Conservation (phyloP, 768 basidiomycete species). For the Tulasnella sp. region DNA sequence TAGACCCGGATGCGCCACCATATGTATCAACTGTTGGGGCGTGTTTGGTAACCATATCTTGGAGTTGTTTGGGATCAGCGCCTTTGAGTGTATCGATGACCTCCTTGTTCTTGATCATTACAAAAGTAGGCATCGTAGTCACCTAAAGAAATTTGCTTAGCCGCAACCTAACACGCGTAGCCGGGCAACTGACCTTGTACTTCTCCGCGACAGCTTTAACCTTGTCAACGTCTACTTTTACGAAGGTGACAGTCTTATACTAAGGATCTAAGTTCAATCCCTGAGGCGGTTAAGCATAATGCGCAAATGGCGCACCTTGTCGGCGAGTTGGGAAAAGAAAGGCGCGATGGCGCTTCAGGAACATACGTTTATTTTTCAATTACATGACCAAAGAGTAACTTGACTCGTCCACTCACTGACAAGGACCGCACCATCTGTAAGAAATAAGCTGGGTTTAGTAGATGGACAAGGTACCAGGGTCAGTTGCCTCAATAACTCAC, state of each 20-base stretch:
- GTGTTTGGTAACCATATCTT: conserved; percentile 13
- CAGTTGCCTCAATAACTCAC: not conserved
- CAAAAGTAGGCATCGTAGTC: conserved; percentile 21
- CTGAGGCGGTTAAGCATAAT: no score
- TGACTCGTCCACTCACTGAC: not conserved
- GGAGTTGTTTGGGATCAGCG: not conserved
- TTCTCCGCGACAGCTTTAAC: conserved; percentile 17
- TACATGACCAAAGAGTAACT: not conserved
- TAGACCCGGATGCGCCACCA: not conserved
- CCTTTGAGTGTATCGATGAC: conserved; percentile 18
- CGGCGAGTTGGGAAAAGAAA: not conserved
- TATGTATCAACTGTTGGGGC: conserved; percentile 12
- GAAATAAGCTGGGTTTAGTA: not conserved
- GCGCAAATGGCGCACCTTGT: not conserved
- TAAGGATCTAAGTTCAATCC: not conserved
- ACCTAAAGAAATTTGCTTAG: not conserved
- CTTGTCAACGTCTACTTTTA: conserved; percentile 22
- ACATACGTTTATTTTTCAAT: not conserved
- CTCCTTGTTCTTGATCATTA: conserved; percentile 22
- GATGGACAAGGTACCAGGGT: no score
- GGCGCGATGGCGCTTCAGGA: conserved; percentile 6
- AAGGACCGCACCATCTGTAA: conserved; percentile 11
- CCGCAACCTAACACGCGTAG: not conserved
- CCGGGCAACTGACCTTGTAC: conserved; percentile 15
- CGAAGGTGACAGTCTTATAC: conserved; percentile 17